Percentiles rank a stretch among this genome's conserved stretches.
These are phyloP conservation scores for Leptodontidium sp. DNA, from an alignment of 2,329 filamentous ascomycete genomes.

Conservation along the genomic window DNA sequence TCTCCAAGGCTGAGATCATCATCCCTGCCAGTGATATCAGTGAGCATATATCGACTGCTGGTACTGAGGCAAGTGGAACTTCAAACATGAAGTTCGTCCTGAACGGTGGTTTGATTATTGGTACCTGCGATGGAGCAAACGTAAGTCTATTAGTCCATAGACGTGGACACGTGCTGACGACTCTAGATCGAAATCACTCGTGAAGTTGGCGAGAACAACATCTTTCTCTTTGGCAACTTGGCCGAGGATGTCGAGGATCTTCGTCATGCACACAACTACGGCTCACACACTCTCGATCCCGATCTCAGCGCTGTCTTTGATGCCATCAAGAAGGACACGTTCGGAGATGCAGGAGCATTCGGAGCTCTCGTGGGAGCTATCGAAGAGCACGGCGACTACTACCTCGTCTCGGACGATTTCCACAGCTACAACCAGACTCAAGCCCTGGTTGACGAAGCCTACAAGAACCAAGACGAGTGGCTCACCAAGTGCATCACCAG, in stretches of 20 bases:
- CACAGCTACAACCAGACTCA: slow-evolving; percentile 94
- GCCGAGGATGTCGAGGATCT: slow-evolving; percentile 97
- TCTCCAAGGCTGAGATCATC: slow-evolving; percentile 99
- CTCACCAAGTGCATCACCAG: slow-evolving; percentile 87
- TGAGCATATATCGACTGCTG: slow-evolving; percentile 98
- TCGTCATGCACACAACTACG: slow-evolving; percentile 88
- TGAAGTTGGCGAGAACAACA: slow-evolving; percentile 95
- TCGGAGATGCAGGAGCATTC: slow-evolving; percentile 83
- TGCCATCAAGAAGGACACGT: slow-evolving; percentile 79
- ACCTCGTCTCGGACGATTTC: slow-evolving; percentile 97
- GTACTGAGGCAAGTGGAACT: slow-evolving; percentile 88
- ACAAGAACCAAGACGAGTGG: slow-evolving; percentile 93
- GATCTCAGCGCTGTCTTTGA: slow-evolving; percentile 84
- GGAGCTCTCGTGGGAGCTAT: slow-evolving; percentile 85
- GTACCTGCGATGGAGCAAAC: slow-evolving; percentile 97
- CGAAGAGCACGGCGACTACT: slow-evolving; percentile 94
- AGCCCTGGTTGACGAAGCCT: slow-evolving; percentile 87
- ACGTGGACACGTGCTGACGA: neutral
- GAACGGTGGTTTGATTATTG: slow-evolving; percentile 96
- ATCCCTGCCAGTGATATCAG: slow-evolving; percentile 93
- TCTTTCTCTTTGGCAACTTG: slow-evolving; percentile 97
- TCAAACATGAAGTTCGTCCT: slow-evolving; percentile 99
- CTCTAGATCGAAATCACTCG: slow-evolving; percentile 91
- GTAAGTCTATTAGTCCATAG: slow-evolving; percentile 60
- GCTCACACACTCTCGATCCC: slow-evolving; percentile 78